Percentiles rank a stretch among this genome's conserved stretches.
Evolutionary conservation across 805 yeast genomes (phyloP).

Genomic region (Wickerhamomyces sydowiorum): DNA sequence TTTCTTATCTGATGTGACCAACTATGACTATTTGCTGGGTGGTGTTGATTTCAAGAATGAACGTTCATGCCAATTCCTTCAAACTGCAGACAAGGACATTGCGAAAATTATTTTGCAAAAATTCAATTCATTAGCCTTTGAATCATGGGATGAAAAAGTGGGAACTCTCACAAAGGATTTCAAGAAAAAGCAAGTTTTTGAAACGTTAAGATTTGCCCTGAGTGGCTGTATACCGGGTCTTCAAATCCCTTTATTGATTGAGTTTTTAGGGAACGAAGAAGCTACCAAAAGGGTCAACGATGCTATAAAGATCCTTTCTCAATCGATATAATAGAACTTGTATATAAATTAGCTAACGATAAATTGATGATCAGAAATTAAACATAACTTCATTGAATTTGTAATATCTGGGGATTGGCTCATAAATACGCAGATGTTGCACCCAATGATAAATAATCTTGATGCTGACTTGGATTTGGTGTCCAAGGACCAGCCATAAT

Average conservation of each 20-base stretch:
- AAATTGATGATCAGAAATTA: background rate
- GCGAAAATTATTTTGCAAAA: slow-evolving; percentile 12
- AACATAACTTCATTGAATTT: background rate
- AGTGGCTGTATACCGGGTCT: slow-evolving; percentile 70
- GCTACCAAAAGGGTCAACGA: slow-evolving; percentile 20
- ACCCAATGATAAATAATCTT: slow-evolving; percentile 29
- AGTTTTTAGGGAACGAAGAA: slow-evolving; percentile 45
- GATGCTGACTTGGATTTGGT: slow-evolving; percentile 29
- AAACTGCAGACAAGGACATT: slow-evolving; percentile 9
- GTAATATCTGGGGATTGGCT: background rate
- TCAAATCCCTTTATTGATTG: slow-evolving; percentile 51
- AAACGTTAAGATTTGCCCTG: slow-evolving; percentile 58
- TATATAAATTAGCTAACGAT: too few relatives aligned
- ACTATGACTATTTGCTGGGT: slow-evolving; percentile 45
- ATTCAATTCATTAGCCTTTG: slow-evolving; percentile 6
- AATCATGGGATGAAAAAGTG: slow-evolving; percentile 3
- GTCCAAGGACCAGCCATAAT: slow-evolving; percentile 57
- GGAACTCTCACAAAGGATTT: slow-evolving; percentile 15
- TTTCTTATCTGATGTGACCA: slow-evolving; percentile 46
- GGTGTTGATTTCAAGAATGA: slow-evolving; percentile 21
- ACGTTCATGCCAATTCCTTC: slow-evolving; percentile 26
- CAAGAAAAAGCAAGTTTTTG: slow-evolving; percentile 42
- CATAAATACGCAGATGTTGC: slow-evolving; percentile 23
- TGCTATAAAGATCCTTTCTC: slow-evolving; percentile 10
- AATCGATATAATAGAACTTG: too few relatives aligned